Percentiles rank a stretch among this genome's conserved stretches.
Evolutionary conservation across 2,329 filamentous ascomycete genomes (phyloP).

Genomic region (Alternaria triticina): DNA sequence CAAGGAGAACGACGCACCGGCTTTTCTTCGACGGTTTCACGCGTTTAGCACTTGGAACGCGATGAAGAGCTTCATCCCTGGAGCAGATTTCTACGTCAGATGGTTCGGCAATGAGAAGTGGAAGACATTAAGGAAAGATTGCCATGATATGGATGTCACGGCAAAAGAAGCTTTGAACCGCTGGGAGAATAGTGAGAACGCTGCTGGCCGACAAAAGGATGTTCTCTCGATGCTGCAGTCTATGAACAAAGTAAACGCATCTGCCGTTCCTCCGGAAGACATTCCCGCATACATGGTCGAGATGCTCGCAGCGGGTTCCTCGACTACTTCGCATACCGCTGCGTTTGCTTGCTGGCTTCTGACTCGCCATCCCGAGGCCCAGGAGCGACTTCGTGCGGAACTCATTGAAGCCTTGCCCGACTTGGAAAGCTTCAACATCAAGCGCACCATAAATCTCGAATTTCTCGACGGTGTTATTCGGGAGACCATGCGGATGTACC

Average conservation of each 20-base stretch:
- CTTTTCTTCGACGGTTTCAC: constrained; percentile 5
- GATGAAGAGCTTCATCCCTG: constrained; percentile 8
- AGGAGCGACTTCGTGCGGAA: not conserved
- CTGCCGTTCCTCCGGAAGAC: constrained; percentile 6
- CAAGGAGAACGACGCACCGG: not conserved
- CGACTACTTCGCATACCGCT: constrained; percentile 9
- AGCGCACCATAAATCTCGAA: constrained; percentile 1
- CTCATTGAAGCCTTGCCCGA: not conserved
- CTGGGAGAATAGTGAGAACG: constrained; percentile 1
- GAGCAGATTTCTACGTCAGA: constrained; percentile 1
- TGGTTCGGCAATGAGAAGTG: constrained; percentile 7
- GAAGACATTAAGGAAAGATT: constrained; percentile 5
- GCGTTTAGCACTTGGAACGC: constrained; percentile 12
- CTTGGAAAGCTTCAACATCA: not conserved
- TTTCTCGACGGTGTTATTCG: constrained; percentile 5
- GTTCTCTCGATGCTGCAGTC: constrained; percentile 9
- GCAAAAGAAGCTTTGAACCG: constrained; percentile 3
- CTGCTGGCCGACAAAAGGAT: constrained; percentile 3
- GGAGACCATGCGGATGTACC: constrained; percentile 11
- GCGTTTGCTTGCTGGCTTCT: constrained; percentile 9
- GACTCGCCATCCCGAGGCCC: not conserved
- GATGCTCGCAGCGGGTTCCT: constrained; percentile 9
- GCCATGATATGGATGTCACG: constrained; percentile 9
- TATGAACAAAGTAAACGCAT: constrained; percentile 5
- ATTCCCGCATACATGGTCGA: constrained; percentile 10